These are phyloP conservation scores for Cladosporium sp. DNA, from an alignment of 2,329 filamentous ascomycete genomes.

Conservation along the genomic window DNA sequence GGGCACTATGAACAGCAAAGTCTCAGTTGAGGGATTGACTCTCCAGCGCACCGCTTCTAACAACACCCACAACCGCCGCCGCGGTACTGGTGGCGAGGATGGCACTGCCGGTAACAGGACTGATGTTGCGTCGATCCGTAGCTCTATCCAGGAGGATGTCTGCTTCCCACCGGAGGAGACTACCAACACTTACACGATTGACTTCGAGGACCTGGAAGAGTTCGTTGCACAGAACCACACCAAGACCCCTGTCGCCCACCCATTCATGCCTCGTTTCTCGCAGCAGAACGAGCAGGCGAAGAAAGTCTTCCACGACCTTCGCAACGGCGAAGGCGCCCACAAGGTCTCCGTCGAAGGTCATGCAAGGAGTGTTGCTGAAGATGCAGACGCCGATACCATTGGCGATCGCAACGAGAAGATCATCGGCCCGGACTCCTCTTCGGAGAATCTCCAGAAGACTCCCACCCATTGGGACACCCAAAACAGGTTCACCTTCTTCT, in stretches of 20 bases:
- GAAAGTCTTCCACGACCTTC: slow-evolving; percentile 65
- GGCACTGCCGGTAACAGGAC: slow-evolving; percentile 60
- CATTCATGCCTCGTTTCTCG: slow-evolving; percentile 39
- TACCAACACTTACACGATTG: slow-evolving; percentile 78
- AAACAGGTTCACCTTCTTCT: slow-evolving; percentile 95
- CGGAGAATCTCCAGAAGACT: slow-evolving; percentile 30
- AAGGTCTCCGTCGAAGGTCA: slow-evolving; percentile 29
- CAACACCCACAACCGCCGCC: slow-evolving; percentile 60
- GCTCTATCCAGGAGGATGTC: slow-evolving; percentile 80
- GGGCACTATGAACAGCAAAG: slow-evolving; percentile 64
- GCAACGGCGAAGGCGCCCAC: slow-evolving; percentile 37
- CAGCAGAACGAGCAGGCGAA: slow-evolving; percentile 30
- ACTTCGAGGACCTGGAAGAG: slow-evolving; percentile 91
- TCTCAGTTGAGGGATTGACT: slow-evolving; percentile 58
- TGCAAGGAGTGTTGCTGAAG: slow-evolving; percentile 38
- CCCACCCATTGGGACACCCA: slow-evolving; percentile 42
- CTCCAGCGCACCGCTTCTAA: slow-evolving; percentile 73
- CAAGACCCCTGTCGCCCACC: slow-evolving; percentile 50
- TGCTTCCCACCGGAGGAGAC: slow-evolving; percentile 82
- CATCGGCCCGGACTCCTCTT: slow-evolving; percentile 36
- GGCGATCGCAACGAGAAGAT: slow-evolving; percentile 49
- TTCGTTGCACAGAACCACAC: slow-evolving; percentile 69
- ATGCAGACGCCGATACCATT: slow-evolving; percentile 34
- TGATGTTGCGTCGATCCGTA: slow-evolving; percentile 65
- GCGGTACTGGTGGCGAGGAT: slow-evolving; percentile 61